These are phyloP conservation scores for Phycomyces blakesleeanus DNA, from an alignment of 192 early-diverging fungal species.

Conservation along the genomic window DNA sequence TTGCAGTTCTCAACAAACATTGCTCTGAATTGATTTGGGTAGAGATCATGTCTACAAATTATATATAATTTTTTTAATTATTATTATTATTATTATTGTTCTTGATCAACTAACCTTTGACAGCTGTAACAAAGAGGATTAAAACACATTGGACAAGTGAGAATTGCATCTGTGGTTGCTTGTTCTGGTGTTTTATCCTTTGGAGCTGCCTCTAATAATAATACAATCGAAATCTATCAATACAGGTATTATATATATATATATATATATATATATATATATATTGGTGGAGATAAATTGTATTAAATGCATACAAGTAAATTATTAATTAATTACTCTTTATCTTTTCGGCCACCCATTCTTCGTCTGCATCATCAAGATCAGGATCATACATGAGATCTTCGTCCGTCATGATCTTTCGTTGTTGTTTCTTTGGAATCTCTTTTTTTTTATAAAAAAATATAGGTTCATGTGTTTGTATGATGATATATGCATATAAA, in stretches of 20 bases:
- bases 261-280: too few species aligned
- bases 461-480: too few species aligned
- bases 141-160: slow-evolving; percentile 62
- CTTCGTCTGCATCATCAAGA: slow-evolving; percentile 48
- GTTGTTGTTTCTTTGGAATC: slow-evolving; percentile 10
- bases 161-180: slow-evolving; percentile 48
- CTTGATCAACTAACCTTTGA: slow-evolving; percentile 42
- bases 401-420: slow-evolving; percentile 36
- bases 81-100: neutral
- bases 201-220: slow-evolving; percentile 2
- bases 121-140: slow-evolving; percentile 56
- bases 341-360: slow-evolving; percentile 51
- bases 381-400: slow-evolving; percentile 58
- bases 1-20: slow-evolving; percentile 67
- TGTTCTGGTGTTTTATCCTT: slow-evolving; percentile 23
- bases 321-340: too few species aligned
- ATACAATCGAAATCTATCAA: too few species aligned
- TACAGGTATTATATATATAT: too few species aligned
- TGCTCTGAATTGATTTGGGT: slow-evolving; percentile 60
- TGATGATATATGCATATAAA: too few species aligned
- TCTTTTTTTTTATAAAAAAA: too few species aligned
- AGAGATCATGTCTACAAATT: slow-evolving; percentile 54
- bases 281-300: too few species aligned
- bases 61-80: too few species aligned
- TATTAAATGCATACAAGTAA: too few species aligned